Evolutionary conservation across 164 flowering plant genomes (phyloP).

Genomic region (Vitis labrusca): DNA sequence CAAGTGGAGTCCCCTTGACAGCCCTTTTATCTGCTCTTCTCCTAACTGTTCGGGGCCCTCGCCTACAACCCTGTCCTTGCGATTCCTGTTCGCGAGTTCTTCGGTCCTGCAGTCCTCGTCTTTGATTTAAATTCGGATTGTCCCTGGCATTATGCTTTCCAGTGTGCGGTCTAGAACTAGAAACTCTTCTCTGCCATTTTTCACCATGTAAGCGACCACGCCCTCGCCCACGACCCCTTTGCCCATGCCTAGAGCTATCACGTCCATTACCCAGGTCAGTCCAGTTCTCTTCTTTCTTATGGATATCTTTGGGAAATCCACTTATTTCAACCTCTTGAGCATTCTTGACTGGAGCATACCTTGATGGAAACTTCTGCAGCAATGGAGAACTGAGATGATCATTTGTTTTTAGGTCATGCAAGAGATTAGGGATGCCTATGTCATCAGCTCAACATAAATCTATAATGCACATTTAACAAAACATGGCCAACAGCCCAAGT

Average conservation of each 20-base stretch:
- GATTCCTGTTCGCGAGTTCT: conserved; percentile 43
- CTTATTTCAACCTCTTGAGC: conserved; percentile 32
- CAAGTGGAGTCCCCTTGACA: conserved; percentile 5
- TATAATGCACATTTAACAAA: too few relatives aligned
- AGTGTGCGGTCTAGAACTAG: conserved; percentile 26
- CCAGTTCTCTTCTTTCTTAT: conserved; percentile 36
- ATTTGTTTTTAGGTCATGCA: not conserved
- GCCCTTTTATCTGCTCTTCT: conserved; percentile 37
- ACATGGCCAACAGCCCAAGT: too few relatives aligned
- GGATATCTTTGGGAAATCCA: conserved; percentile 26
- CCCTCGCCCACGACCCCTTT: conserved; percentile 48
- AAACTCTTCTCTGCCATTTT: conserved; percentile 37
- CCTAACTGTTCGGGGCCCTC: conserved; percentile 57
- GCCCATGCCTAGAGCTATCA: conserved; percentile 35
- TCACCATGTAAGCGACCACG: conserved; percentile 44
- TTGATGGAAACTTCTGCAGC: conserved; percentile 51
- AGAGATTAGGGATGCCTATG: too few relatives aligned
- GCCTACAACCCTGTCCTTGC: conserved; percentile 44
- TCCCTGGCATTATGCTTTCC: conserved; percentile 25
- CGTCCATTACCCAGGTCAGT: conserved; percentile 27
- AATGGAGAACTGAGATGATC: not conserved
- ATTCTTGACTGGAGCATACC: conserved; percentile 36
- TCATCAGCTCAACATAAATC: too few relatives aligned
- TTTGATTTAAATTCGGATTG: conserved; percentile 24
- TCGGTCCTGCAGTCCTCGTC: conserved; percentile 35